These are phyloP conservation scores for Xenoacremonium recifei DNA, from an alignment of 2,329 filamentous ascomycete species.

Conservation along the genomic window DNA sequence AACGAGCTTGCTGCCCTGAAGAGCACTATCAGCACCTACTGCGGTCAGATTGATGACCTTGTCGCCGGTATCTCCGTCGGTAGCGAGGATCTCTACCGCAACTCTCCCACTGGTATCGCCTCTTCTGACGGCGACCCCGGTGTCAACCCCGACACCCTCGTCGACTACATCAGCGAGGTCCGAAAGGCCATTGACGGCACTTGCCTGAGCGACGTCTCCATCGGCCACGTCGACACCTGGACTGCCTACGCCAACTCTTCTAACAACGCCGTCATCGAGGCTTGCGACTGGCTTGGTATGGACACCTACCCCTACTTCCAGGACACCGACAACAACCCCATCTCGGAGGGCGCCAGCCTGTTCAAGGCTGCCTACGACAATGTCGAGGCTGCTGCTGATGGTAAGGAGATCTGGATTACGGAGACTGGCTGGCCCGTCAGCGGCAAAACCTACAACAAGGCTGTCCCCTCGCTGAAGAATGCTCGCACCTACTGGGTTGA, in stretches of 20 bases:
- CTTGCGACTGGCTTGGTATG: slow-evolving; percentile 76
- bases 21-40: slow-evolving; percentile 67
- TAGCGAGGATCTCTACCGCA: slow-evolving; percentile 82
- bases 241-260: slow-evolving; percentile 71
- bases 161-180: slow-evolving; percentile 69
- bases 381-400: slow-evolving; percentile 56
- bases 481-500: slow-evolving; percentile 79
- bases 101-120: slow-evolving; percentile 65
- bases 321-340: slow-evolving; percentile 62
- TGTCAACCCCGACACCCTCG: slow-evolving; percentile 58
- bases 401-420: slow-evolving; percentile 80
- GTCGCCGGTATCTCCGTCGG: slow-evolving; percentile 84
- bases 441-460: slow-evolving; percentile 61
- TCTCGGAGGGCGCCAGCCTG: slow-evolving; percentile 61
- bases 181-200: slow-evolving; percentile 64
- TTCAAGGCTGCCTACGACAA: slow-evolving; percentile 66
- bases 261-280: slow-evolving; percentile 68
- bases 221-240: slow-evolving; percentile 92
- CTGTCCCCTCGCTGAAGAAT: slow-evolving; percentile 62
- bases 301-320: slow-evolving; percentile 88
- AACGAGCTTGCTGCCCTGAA: slow-evolving; percentile 75
- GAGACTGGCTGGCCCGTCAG: slow-evolving; percentile 86
- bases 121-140: slow-evolving; percentile 60
- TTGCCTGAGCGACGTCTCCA: slow-evolving; percentile 50
- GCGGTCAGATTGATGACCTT: slow-evolving; percentile 59